Evolutionary conservation across 1,284 basidiomycete genomes (phyloP).

Genomic region (Cryptococcus sp.): DNA sequence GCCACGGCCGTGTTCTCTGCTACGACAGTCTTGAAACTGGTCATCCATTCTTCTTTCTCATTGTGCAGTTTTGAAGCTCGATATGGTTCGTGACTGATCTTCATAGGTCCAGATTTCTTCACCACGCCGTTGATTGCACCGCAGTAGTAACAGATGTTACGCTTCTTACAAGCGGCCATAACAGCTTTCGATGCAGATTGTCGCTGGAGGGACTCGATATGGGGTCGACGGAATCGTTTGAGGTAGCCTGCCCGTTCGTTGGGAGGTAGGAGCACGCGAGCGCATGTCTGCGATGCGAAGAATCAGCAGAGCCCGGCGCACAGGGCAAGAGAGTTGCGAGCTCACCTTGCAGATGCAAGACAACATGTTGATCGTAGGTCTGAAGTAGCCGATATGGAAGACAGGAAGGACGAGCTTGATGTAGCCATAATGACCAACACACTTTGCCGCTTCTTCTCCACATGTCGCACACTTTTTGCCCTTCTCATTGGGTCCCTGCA

Average conservation of each 20-base stretch:
- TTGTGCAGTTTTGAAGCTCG: slow-evolving; percentile 90
- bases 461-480: slow-evolving; percentile 91
- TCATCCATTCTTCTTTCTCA: slow-evolving; percentile 85
- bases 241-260: slow-evolving; percentile 81
- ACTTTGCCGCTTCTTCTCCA: slow-evolving; percentile 86
- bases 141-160: slow-evolving; percentile 91
- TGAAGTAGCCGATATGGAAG: slow-evolving; percentile 98
- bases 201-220: slow-evolving; percentile 91
- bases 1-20: slow-evolving; percentile 84
- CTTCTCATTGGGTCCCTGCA: slow-evolving; percentile 93
- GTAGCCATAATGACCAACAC: slow-evolving; percentile 97
- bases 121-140: slow-evolving; percentile 91
- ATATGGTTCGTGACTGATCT: slow-evolving; percentile 98
- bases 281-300: slow-evolving; percentile 70
- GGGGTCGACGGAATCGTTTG: slow-evolving; percentile 83
- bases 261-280: slow-evolving; percentile 88
- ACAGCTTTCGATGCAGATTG: slow-evolving; percentile 86
- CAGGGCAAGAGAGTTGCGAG: slow-evolving; percentile 1
- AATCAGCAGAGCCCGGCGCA: background rate
- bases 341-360: slow-evolving; percentile 94
- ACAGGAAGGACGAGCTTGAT: slow-evolving; percentile 95
- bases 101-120: slow-evolving; percentile 92
- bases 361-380: slow-evolving; percentile 88
- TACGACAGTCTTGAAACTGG: slow-evolving; percentile 78
- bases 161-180: slow-evolving; percentile 83